Base-by-base conservation (phyloP, 306 rosid species). In the Dalbergia cochinchinensis region DNA sequence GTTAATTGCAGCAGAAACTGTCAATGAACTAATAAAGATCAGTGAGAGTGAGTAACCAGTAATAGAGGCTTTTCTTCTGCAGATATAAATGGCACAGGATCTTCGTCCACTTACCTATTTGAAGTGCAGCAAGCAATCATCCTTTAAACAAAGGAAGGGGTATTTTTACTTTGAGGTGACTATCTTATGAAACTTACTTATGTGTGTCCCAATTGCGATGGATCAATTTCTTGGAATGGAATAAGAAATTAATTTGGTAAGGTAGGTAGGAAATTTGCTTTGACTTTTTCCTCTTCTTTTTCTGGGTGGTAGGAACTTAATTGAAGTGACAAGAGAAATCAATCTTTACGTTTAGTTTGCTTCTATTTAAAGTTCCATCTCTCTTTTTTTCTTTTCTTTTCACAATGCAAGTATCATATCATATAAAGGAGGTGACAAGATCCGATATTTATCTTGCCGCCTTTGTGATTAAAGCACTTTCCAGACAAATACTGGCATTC, bases 321-420 rank as follows among this genome's bases (percentile, higher is more conserved):
- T 47, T 63, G 47, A 82, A 65, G 79, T 54, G 81, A 69, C 22
- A 45, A 31, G 11, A 74, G n/a, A 78, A 26, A 62, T 82, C 26
- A 4, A 68, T 42, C 72, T 82, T 78, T 74, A 74, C 58, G 67
- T 82, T 70, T 70, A 78, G 69, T 82, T 79, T 86, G 82, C 81
- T 82, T 82, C 80, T 82, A 31, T 66, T 74, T 60, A 58, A 85
- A 82, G 86, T 57, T 31, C 26, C 79, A 51, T 69, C 69, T 74
- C 71, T 78, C 78, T 82, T 69, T 82, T 70, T 54, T 15, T 5
- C 8, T 18, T 62, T 82, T 74, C 73, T 26, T 26, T 85, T 74
- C 73, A 82, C 83, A 67, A 78, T 44, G 75, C 39, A 41, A 37
- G 41, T 37, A 37, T 37, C 31, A 57, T 22, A 74, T 71, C 61